Conservation (phyloP, 1,284 basidiomycete species). For the Filobasidium uniguttulatum region DNA sequence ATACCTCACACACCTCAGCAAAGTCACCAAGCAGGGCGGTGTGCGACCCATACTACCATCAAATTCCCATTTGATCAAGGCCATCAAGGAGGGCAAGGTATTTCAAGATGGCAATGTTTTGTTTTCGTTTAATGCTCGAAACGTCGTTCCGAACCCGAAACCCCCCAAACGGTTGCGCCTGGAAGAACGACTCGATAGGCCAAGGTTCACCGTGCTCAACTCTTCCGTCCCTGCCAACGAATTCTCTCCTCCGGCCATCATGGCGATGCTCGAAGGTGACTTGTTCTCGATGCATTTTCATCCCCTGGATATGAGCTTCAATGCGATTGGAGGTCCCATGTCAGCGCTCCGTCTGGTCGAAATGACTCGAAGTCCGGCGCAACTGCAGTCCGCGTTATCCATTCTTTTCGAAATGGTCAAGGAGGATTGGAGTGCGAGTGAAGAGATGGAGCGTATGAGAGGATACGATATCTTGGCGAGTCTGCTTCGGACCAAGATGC, state of each 20-base stretch:
- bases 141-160: no score
- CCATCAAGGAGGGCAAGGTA: slow-evolving; percentile 29
- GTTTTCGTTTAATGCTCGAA: slow-evolving; percentile 28
- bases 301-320: slow-evolving; percentile 61
- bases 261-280: slow-evolving; percentile 43
- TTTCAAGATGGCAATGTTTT: slow-evolving; percentile 32
- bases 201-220: no score
- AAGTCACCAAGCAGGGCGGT: slow-evolving; percentile 15
- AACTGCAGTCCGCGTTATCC: slow-evolving; percentile 55
- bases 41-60: slow-evolving; percentile 22
- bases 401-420: slow-evolving; percentile 63
- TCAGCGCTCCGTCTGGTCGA: slow-evolving; percentile 64
- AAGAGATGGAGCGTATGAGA: slow-evolving; percentile 74
- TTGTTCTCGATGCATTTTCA: slow-evolving; percentile 49
- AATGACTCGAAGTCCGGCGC: slow-evolving; percentile 57
- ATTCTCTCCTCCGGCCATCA: slow-evolving; percentile 21
- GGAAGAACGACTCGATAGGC: no score
- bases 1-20: slow-evolving; percentile 28
- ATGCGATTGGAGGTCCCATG: slow-evolving; percentile 69
- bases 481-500: slow-evolving; percentile 55
- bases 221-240: slow-evolving; percentile 23
- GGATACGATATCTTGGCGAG: slow-evolving; percentile 76
- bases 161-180: no score
- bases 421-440: slow-evolving; percentile 80
- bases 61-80: slow-evolving; percentile 31